Evolutionary conservation across 768 basidiomycete species (phyloP), one percentile per base, ranked within the genome.

Genomic region (Suillus variegatus): DNA sequence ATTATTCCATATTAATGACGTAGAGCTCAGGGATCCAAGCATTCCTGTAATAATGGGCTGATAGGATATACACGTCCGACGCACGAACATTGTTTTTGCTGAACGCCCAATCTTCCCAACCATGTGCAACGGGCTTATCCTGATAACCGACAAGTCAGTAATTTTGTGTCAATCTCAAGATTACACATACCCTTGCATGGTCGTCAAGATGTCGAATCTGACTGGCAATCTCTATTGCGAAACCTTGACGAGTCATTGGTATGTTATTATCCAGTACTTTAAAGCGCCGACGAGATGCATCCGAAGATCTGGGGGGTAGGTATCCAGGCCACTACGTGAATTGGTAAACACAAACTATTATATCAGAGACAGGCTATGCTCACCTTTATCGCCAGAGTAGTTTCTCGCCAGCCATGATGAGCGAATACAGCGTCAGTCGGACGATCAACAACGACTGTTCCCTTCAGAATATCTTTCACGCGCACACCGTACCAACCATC

Each of bases 21-120:
- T 76, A 75, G 61, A 75, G 47, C 43, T 75, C 74, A 38, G 75
- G 75, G 4, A 75, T 55, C 74, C 74, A 75, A 6, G 65, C 46
- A n/a, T 67, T 69, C n/a, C 64, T 63, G 57, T 76, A 76, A 56
- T 75, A 72, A 63, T 75, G 75, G 3, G 70, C 38, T 36, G 71
- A 70, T 0, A 76, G 44, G 13, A 75, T 47, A 13, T 67, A 66
- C 9, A 76, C 41, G 14, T 73, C 72, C 12, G 60, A 35, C 2
- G 44, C 32, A 9, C 61, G 65, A n/a, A 75, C 68, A 47, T 65
- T 68, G 63, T 72, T 67, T 9, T 61, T 18, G 14, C 66, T 64
- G 8, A 61, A 14, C 5, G 66, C 66, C 74, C 74, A 76, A 56
- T 57, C 68, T 58, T 68, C 65, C 10, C 36, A 70, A 2, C 63